A percentile compares a stretch with the other conserved stretches of the same genome.
These are phyloP conservation scores for Diaporthe caulivora DNA, from an alignment of 2,329 filamentous ascomycete genomes.

Conservation along the genomic window DNA sequence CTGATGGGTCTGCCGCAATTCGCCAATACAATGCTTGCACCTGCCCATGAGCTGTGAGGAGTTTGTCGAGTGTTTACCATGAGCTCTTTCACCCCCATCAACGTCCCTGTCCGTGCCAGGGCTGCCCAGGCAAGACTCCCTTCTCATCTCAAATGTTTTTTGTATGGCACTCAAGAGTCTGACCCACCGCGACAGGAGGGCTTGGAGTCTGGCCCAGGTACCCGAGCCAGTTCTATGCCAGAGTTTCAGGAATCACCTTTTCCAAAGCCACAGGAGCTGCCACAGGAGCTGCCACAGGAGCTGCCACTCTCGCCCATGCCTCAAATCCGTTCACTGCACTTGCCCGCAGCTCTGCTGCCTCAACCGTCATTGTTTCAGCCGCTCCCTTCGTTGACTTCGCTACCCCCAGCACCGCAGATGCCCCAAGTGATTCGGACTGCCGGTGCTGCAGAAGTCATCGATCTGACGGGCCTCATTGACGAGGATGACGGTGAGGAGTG, in stretches of 20 bases:
- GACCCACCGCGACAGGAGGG: neutral
- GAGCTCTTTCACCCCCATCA: neutral
- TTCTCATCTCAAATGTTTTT: neutral
- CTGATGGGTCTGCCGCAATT: no score
- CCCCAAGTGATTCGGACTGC: neutral
- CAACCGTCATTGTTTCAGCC: neutral
- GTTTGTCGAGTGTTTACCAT: neutral
- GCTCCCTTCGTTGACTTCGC: neutral
- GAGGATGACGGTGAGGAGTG: neutral
- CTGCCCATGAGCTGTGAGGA: no score
- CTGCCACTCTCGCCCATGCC: neutral
- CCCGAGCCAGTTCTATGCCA: neutral
- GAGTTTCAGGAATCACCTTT: neutral
- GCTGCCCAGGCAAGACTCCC: neutral
- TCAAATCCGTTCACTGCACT: neutral
- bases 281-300: no score
- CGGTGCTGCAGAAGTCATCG: conserved; percentile 3
- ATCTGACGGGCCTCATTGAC: conserved; percentile 11
- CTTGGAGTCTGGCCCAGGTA: conserved; percentile 12
- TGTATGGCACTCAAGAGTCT: neutral
- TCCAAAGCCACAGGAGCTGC: neutral
- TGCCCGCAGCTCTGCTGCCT: neutral
- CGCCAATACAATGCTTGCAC: no score
- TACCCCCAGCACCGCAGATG: neutral
- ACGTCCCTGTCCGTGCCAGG: neutral